Evolutionary conservation across 106 monocot species (phyloP), one percentile per base, ranked within the genome.

Genomic region (Alisma plantagoaquatica): DNA sequence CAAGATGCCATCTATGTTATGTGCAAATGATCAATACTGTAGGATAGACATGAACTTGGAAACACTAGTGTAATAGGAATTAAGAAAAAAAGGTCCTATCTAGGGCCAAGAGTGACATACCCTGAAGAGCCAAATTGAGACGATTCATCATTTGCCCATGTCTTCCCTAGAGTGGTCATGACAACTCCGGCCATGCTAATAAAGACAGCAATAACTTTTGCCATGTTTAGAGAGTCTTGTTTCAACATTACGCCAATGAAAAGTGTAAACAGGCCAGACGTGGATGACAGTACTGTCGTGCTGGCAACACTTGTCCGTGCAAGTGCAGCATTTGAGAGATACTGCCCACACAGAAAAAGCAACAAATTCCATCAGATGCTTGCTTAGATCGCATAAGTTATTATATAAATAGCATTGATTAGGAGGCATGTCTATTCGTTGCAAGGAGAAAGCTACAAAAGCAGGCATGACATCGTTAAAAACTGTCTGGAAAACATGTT

Each of bases 271-370:
- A 96, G 75, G 19, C 96, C 88, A 9, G 96, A 96, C 21, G 96
- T 96, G 41, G 96, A 89, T 66, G 96, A 96, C 50, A 96, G 32
- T 20, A 96, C 84, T 23, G 96, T 96, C 10, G 96, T 96, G 69
- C 88, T 96, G 53, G 96, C 96, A 67, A 96, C 88, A 69, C 96
- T 89, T 41, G 96, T 96, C 43, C 84, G 80, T 62, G 88, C 88
- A 68, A 96, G 84, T 63, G 96, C 96, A 47, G 96, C 96, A 81
- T 96, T 96, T 52, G 96, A 96, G 42, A 96, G 69, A 49, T 96
- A 96, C 88, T 96, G 84, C 26, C 68, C 23, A 54, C 31, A 19
- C 31, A n/a, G n/a, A 54, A 31, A 54, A 20, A 31, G 17, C 24
- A 50, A 50, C 10, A 23, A 46, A n/a, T 3, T 4, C n/a, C 45